Percentiles rank a stretch among this genome's conserved stretches.
Conservation (phyloP, 2,329 filamentous ascomycete species). For the Calonectria pteridis region DNA sequence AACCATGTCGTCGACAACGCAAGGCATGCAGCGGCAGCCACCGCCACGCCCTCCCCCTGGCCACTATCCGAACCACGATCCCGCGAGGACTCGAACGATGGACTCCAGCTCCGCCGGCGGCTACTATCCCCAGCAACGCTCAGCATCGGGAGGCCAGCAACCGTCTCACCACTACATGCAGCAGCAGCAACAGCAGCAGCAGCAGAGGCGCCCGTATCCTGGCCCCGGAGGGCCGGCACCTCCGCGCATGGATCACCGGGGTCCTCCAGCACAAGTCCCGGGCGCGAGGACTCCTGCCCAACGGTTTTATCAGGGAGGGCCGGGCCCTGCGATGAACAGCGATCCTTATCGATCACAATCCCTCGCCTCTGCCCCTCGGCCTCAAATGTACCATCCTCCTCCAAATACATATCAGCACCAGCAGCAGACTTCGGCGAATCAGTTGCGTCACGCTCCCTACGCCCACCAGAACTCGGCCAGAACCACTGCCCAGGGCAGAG, state of each 20-base stretch:
- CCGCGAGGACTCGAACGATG: constrained; percentile 46
- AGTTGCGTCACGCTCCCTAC: constrained; percentile 82
- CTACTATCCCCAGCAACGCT: constrained; percentile 67
- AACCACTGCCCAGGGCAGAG: constrained; percentile 90
- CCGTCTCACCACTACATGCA: constrained; percentile 61
- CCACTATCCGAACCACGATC: constrained; percentile 51
- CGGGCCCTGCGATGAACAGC: constrained; percentile 76
- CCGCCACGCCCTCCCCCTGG: constrained; percentile 66
- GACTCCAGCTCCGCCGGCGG: constrained; percentile 60
- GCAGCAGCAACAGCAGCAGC: constrained; percentile 53
- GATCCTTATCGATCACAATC: constrained; percentile 95
- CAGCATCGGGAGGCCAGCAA: constrained; percentile 63
- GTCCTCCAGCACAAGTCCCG: constrained; percentile 57
- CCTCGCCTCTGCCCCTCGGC: constrained; percentile 81
- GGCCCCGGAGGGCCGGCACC: constrained; percentile 63
- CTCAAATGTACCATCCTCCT: constrained; percentile 77
- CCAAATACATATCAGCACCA: constrained; percentile 65
- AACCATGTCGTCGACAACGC: constrained; percentile 75
- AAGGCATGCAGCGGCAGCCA: constrained; percentile 71
- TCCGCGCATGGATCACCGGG: constrained; percentile 74
- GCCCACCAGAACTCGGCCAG: constrained; percentile 75
- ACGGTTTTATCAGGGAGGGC: constrained; percentile 72
- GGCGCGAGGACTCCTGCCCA: constrained; percentile 61
- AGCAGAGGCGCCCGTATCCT: constrained; percentile 58
- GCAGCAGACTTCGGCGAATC: constrained; percentile 74